Conservation (phyloP, 2,329 filamentous ascomycete species). For the Dendryphion nanum region DNA sequence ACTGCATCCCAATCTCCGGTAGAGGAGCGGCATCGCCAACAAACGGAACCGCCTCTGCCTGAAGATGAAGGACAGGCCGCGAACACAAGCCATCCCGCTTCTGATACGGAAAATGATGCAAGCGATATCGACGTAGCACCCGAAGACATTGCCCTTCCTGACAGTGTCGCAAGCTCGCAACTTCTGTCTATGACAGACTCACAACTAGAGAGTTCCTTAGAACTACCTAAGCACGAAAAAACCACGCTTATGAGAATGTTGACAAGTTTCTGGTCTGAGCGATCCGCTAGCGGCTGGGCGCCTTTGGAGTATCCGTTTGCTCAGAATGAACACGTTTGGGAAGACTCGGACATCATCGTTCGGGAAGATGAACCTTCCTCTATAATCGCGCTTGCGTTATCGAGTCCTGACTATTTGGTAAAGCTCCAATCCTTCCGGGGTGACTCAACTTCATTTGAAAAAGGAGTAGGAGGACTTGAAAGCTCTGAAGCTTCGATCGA, state of each 20-base stretch:
- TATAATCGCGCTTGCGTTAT: conserved; percentile 87
- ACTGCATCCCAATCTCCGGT: conserved; percentile 35
- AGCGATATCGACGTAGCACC: conserved; percentile 73
- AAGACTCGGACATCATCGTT: conserved; percentile 94
- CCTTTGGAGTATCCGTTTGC: conserved; percentile 85
- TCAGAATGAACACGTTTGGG: conserved; percentile 88
- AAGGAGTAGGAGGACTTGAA: conserved; percentile 19
- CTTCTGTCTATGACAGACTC: conserved; percentile 54
- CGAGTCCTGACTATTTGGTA: conserved; percentile 79
- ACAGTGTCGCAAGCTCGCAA: conserved; percentile 57
- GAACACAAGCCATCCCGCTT: conserved; percentile 42
- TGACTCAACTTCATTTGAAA: conserved; percentile 18
- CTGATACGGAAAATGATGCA: conserved; percentile 49
- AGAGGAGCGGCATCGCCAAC: conserved; percentile 23
- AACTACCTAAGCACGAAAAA: conserved; percentile 89
- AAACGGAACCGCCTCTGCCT: conserved; percentile 5
- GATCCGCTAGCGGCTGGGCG: conserved; percentile 92
- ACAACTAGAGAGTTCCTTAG: conserved; percentile 61
- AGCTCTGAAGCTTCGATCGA: conserved; percentile 71
- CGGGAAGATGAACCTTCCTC: conserved; percentile 97
- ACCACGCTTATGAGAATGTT: conserved; percentile 92
- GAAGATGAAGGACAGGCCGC: conserved; percentile 24
- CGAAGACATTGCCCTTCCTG: conserved; percentile 65
- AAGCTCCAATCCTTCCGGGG: conserved; percentile 70
- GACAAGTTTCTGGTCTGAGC: conserved; percentile 97